Conservation (phyloP, 176 grass and related monocot species). For the Eragrostis curvula region DNA sequence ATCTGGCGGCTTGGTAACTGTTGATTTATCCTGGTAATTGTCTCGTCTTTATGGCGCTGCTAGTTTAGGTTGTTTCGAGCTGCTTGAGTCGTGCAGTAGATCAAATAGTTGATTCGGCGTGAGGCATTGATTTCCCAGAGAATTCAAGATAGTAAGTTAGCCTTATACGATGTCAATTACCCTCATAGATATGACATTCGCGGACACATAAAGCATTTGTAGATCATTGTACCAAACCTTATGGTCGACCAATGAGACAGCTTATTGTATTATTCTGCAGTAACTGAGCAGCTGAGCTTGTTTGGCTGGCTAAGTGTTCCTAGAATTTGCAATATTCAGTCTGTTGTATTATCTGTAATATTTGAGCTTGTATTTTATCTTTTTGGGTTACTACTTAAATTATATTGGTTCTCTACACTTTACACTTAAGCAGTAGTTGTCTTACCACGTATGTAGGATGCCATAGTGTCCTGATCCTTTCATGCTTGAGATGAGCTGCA, state of each 20-base stretch:
- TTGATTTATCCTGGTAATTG: neutral
- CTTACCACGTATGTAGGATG: neutral
- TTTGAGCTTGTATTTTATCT: neutral
- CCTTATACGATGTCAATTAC: neutral
- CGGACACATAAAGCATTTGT: neutral
- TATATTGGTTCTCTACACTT: neutral
- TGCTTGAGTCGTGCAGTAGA: neutral
- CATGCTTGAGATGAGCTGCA: no score
- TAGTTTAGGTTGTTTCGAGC: conserved; percentile 14
- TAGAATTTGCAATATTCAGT: no score
- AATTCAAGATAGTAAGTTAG: neutral
- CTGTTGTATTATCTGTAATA: neutral
- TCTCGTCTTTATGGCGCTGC: neutral
- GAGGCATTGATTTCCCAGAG: neutral
- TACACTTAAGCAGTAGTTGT: neutral
- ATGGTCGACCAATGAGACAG: neutral
- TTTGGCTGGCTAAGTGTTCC: neutral
- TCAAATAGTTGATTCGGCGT: neutral
- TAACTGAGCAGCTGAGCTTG: neutral
- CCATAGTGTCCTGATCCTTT: neutral
- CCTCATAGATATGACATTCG: neutral
- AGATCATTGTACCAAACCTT: neutral
- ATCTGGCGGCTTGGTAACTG: conserved; percentile 33
- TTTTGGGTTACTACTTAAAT: neutral
- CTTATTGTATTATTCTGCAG: neutral